These are phyloP conservation scores for Scheffersomyces stambukii DNA, from an alignment of 1,139 yeast species.

Conservation along the genomic window DNA sequence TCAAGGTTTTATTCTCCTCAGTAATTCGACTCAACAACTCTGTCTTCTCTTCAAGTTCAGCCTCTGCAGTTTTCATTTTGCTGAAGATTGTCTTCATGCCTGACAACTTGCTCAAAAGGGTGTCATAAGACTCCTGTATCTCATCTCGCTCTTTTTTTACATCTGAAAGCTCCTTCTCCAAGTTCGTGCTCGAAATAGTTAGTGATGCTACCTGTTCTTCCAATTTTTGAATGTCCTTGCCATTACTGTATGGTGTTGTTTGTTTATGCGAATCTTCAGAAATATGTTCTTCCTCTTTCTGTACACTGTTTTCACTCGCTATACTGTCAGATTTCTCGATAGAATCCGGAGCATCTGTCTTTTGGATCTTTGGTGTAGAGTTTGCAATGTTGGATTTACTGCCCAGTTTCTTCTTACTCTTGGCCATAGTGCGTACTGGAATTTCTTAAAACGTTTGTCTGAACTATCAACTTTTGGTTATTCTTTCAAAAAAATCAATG, in stretches of 20 bases:
- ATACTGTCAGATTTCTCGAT: conserved; percentile 1
- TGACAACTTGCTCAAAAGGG: conserved; percentile 68
- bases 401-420: conserved; percentile 5
- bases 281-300: conserved; percentile 1
- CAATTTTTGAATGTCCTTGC: not conserved
- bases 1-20: conserved; percentile 26
- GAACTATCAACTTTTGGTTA: too few relatives aligned
- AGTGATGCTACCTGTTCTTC: not conserved
- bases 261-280: not conserved
- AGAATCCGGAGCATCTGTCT: not conserved
- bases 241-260: conserved; percentile 1
- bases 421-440: conserved; percentile 2
- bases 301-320: not conserved
- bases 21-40: conserved; percentile 27
- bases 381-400: conserved; percentile 1
- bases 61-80: conserved; percentile 73
- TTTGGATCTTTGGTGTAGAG: too few relatives aligned
- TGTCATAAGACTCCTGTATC: conserved; percentile 68
- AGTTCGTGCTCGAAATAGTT: conserved; percentile 2
- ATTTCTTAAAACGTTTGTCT: too few relatives aligned
- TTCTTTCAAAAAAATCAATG: too few relatives aligned
- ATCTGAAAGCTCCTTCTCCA: conserved; percentile 8
- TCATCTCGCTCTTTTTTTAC: conserved; percentile 54
- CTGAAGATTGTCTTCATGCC: conserved; percentile 75
- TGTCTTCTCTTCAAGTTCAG: conserved; percentile 60